Evolutionary conservation across 148 eudicot species (phyloP).

Genomic region (Camellia lanceoleosa): DNA sequence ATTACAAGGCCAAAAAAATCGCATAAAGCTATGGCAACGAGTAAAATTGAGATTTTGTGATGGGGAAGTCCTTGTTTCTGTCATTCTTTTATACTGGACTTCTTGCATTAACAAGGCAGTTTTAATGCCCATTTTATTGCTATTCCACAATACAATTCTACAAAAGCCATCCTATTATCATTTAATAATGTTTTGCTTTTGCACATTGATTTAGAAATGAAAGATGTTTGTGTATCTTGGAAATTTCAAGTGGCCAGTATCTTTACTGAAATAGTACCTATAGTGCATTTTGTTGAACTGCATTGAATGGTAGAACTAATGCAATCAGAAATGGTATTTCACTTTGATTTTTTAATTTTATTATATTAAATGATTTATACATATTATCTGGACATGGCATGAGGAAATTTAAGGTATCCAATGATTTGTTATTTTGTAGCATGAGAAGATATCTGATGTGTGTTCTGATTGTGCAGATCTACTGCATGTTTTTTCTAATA

Average conservation of each 20-base stretch:
- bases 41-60: background rate
- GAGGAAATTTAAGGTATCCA: background rate
- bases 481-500: constrained; percentile 77
- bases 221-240: background rate
- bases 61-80: background rate
- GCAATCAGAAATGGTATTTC: background rate
- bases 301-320: background rate
- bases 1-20: background rate
- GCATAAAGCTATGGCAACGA: background rate
- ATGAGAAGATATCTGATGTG: constrained; percentile 6
- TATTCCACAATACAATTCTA: background rate
- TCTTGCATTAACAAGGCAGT: background rate
- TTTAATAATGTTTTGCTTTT: background rate
- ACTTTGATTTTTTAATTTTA: background rate
- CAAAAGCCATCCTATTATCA: background rate
- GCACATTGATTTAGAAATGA: background rate
- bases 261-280: background rate
- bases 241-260: background rate
- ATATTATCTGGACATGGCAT: background rate
- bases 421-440: background rate
- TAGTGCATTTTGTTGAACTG: background rate
- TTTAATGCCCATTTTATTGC: background rate
- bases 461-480: constrained; percentile 61
- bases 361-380: constrained; percentile 5
- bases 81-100: background rate